Evolutionary conservation across 192 early-diverging fungal genomes (phyloP).

Genomic region (Powellomyces hirtus): DNA sequence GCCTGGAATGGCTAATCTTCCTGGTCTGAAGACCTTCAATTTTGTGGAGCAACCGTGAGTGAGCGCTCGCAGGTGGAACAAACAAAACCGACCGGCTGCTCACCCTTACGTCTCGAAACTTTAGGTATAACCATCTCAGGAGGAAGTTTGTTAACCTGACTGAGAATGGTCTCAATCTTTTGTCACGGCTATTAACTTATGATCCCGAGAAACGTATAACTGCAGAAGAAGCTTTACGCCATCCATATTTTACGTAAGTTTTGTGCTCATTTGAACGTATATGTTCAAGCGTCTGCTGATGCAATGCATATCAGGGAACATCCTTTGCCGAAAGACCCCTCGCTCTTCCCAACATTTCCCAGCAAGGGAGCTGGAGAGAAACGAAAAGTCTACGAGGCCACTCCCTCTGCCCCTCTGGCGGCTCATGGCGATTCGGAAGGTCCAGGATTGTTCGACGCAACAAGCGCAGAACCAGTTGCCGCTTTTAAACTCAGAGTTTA

Average conservation of each 20-base stretch:
- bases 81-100: background rate
- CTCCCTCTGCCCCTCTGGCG: constrained; percentile 27
- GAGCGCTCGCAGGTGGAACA: background rate
- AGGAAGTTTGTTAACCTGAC: constrained; percentile 58
- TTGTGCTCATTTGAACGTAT: background rate
- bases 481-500: constrained; percentile 23
- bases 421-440: constrained; percentile 5
- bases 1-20: constrained; percentile 76
- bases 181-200: constrained; percentile 71
- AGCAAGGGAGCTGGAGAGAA: constrained; percentile 36
- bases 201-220: constrained; percentile 87
- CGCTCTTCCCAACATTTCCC: constrained; percentile 93
- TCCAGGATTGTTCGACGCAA: constrained; percentile 14
- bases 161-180: constrained; percentile 74
- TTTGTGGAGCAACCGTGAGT: constrained; percentile 65
- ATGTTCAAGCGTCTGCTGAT: background rate
- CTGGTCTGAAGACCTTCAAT: constrained; percentile 69
- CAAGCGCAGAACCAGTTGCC: constrained; percentile 8
- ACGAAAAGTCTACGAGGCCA: constrained; percentile 21
- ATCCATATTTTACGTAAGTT: constrained; percentile 66
- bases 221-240: constrained; percentile 83
- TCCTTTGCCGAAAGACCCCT: constrained; percentile 87
- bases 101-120: background rate
- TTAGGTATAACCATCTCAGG: constrained; percentile 41
- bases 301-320: constrained; percentile 50